A percentile compares a stretch with the other conserved stretches of the same genome.
phyloP scores from a whole-genome alignment of 1,284 basidiomycete species.

The Cutaneotrichosporon spelunceum region DNA sequence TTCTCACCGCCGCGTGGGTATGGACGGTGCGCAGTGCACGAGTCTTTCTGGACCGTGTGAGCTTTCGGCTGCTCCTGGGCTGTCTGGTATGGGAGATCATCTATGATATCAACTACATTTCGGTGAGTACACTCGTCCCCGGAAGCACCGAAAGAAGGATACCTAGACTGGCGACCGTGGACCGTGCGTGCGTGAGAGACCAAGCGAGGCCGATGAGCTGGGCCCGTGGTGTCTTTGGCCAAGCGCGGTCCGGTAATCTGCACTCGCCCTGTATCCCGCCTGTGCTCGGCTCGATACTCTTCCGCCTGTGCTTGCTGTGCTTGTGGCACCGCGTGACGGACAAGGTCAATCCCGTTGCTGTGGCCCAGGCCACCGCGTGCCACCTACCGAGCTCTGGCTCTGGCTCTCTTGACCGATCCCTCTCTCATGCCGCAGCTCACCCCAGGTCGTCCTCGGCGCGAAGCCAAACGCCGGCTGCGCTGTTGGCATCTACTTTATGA shows the following conservation, averaged over 20 bases:
- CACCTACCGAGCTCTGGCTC: no score
- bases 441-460: constrained; percentile 7
- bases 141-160: background rate
- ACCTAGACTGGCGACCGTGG: no score
- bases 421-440: background rate
- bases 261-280: background rate
- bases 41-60: constrained; percentile 34
- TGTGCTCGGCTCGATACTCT: background rate
- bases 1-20: constrained; percentile 21
- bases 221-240: background rate
- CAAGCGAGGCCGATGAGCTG: background rate
- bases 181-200: background rate
- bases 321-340: background rate
- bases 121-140: background rate
- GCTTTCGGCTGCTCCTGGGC: constrained; percentile 37
- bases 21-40: constrained; percentile 22
- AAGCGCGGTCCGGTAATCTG: background rate
- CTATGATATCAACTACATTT: constrained; percentile 34
- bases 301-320: background rate
- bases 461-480: constrained; percentile 21
- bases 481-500: constrained; percentile 35
- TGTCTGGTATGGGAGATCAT: constrained; percentile 36
- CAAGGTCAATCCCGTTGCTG: background rate
- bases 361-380: no score
- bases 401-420: background rate